Evolutionary conservation across 371 early-diverging fungal species (phyloP), one percentile per base, ranked within the genome.

Genomic region (Capillidium heterosporum): DNA sequence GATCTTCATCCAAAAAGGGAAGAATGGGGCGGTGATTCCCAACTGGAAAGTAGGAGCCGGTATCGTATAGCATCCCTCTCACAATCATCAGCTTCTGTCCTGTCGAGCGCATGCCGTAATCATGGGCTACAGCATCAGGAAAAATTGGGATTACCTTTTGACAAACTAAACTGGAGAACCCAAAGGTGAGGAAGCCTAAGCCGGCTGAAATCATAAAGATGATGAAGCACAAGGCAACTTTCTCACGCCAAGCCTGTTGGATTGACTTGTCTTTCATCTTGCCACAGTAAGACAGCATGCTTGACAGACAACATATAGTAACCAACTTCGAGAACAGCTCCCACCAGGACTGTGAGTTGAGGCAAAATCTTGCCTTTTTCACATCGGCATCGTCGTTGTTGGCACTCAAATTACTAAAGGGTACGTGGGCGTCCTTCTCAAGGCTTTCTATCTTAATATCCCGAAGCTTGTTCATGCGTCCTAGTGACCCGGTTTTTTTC

Each of bases 171-270:
- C 72, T 65, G 1, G 77, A 67, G 26, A 85, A 77, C 3, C 83
- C 75, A 65, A 81, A 71, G 0, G 76, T 73, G 10, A 81, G 58
- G 44, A 77, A 77, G 7, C 78, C 77, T 17, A 81, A 68, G 32
- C 68, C 60, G 11, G 63, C 56, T 57, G 76, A 75, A 41, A 77
- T 67, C 8, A 59, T 39, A 7, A 70, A 40, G 35, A 87, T 76
- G 57, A 86, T 71, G 26, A 81, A 66, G 50, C 83, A 77, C 0
- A 91, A 64, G 0, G 88, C 82, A 1, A 84, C 73, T 60, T 89
- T 91, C 65, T 90, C 89, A 31, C 89, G 68, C 89, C 90, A 90
- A 23, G 81, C 82, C 67, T 73, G 73, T 35, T 72, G 70, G 35
- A 73, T 61, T 55, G 75, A 72, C 21, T 64, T 63, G 17, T 70